Conservation (phyloP, 1,284 basidiomycete species). For the Schizophyllum amplum region DNA sequence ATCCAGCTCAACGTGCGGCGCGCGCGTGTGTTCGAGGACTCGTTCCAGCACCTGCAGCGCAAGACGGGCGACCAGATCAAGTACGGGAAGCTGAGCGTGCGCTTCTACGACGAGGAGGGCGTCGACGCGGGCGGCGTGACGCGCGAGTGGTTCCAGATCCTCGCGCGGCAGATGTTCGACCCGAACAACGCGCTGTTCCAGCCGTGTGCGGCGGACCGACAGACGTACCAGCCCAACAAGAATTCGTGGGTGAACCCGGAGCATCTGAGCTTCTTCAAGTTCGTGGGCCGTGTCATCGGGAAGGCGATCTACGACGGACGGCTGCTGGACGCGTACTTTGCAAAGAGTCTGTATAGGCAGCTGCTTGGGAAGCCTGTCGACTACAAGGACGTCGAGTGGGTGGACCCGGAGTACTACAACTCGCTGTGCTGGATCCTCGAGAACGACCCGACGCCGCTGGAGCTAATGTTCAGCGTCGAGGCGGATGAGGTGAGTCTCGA, state of each 20-base stretch:
- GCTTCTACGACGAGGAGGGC: conserved; percentile 97
- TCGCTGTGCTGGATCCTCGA: conserved; percentile 88
- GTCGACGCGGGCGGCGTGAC: conserved; percentile 98
- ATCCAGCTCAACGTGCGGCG: conserved; percentile 91
- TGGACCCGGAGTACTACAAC: conserved; percentile 96
- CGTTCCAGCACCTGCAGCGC: conserved; percentile 86
- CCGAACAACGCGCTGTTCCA: conserved; percentile 99
- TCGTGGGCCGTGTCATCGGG: conserved; percentile 95
- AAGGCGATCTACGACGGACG: conserved; percentile 95
- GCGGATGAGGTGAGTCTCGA: conserved; percentile 70
- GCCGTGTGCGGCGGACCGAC: conserved; percentile 89
- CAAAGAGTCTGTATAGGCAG: conserved; percentile 90
- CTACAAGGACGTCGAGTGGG: conserved; percentile 91
- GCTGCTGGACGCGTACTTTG: conserved; percentile 96
- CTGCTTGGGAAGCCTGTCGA: conserved; percentile 88
- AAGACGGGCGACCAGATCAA: conserved; percentile 96
- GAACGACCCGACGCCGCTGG: conserved; percentile 80
- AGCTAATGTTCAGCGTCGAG: conserved; percentile 86
- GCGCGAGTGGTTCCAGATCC: conserved; percentile 97
- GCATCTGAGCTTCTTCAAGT: conserved; percentile 97
- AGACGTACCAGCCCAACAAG: conserved; percentile 96
- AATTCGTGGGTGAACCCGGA: conserved; percentile 92
- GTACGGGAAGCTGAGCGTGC: conserved; percentile 93
- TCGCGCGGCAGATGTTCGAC: conserved; percentile 98
- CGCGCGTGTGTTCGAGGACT: conserved; percentile 94